phyloP scores from a whole-genome alignment of 495 filamentous ascomycete species.

The Podospora fimiseda region DNA sequence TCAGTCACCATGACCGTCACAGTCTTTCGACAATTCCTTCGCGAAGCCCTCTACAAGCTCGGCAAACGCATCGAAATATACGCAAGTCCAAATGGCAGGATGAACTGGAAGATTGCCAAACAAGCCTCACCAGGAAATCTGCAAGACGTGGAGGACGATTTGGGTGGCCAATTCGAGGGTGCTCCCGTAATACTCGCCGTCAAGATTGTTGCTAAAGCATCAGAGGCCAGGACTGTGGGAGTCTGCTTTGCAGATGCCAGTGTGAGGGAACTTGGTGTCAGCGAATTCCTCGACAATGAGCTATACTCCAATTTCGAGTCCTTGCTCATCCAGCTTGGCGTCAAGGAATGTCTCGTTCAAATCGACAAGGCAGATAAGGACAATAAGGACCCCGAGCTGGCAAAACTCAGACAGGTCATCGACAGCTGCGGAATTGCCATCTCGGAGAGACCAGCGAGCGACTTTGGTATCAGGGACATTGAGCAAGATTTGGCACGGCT shows the following conservation, averaged over 20 bases:
- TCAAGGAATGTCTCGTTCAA: conserved; percentile 85
- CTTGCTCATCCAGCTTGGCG: conserved; percentile 89
- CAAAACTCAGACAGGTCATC: conserved; percentile 80
- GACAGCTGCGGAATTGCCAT: conserved; percentile 88
- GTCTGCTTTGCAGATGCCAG: conserved; percentile 98
- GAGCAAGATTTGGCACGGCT: conserved; percentile 88
- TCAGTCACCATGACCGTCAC: conserved; percentile 92
- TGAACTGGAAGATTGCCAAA: conserved; percentile 86
- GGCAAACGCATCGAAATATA: conserved; percentile 91
- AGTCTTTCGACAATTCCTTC: conserved; percentile 90
- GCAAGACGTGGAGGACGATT: conserved; percentile 94
- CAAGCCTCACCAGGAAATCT: conserved; percentile 92
- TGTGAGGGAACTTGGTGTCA: conserved; percentile 90
- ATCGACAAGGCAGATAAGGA: conserved; percentile 59
- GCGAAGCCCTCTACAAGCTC: conserved; percentile 85
- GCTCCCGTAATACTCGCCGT: conserved; percentile 92
- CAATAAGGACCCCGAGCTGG: conserved; percentile 84
- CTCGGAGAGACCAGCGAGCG: conserved; percentile 64
- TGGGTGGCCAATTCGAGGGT: conserved; percentile 79
- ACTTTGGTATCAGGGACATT: conserved; percentile 89
- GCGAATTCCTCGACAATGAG: conserved; percentile 97
- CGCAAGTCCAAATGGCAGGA: conserved; percentile 63
- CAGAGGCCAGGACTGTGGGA: conserved; percentile 79
- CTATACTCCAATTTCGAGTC: conserved; percentile 98
- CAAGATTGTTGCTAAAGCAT: conserved; percentile 81